Percentiles rank a stretch among this genome's conserved stretches.
These are phyloP conservation scores for Cicer judaicum DNA, from an alignment of 306 rosid species.

Conservation along the genomic window DNA sequence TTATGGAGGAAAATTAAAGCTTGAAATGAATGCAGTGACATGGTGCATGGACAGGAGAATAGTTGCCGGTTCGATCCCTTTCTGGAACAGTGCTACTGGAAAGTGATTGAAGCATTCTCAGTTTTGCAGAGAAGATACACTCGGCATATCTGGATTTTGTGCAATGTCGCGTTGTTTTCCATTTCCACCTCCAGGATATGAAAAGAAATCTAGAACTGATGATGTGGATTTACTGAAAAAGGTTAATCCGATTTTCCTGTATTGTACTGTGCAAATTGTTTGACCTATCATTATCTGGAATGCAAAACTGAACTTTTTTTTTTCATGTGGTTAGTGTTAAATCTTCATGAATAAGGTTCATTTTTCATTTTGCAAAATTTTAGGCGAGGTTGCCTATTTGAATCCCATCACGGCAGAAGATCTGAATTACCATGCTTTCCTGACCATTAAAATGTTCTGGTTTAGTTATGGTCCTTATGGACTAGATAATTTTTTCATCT, in stretches of 20 bases:
- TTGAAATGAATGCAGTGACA: constrained; percentile 85
- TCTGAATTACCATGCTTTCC: neutral
- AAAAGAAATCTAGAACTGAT: constrained; percentile 70
- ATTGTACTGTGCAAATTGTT: constrained; percentile 36
- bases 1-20: constrained; percentile 65
- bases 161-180: constrained; percentile 99
- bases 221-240: constrained; percentile 67
- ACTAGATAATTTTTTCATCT: neutral
- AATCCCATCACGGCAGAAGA: neutral
- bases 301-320: constrained; percentile 17
- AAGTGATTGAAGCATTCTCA: constrained; percentile 58
- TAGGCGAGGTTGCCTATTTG: neutral
- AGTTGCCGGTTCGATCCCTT: constrained; percentile 79
- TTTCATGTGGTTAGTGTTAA: neutral
- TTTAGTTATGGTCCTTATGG: neutral
- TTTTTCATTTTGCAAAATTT: neutral
- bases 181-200: constrained; percentile 93
- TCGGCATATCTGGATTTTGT: constrained; percentile 57
- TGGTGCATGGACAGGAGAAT: constrained; percentile 96
- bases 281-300: constrained; percentile 29
- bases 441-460: constrained; percentile 11
- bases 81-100: constrained; percentile 60
- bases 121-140: constrained; percentile 51
- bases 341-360: constrained; percentile 12
- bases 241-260: constrained; percentile 60